These are phyloP conservation scores for Parathielavia hyrcaniae DNA, from an alignment of 495 filamentous ascomycete genomes.

Conservation along the genomic window DNA sequence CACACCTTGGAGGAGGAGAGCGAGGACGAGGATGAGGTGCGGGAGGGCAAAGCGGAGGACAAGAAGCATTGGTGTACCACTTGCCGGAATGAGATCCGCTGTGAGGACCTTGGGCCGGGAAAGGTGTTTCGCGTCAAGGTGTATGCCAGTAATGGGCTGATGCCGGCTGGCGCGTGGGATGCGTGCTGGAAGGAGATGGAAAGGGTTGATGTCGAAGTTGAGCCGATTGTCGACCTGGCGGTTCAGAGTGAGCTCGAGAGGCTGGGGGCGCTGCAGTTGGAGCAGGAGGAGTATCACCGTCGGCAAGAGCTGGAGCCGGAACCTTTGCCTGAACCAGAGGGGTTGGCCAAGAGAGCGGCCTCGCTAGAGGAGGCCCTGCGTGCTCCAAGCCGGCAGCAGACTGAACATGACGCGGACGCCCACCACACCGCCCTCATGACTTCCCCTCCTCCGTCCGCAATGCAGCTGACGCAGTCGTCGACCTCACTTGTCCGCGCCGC, in stretches of 20 bases:
- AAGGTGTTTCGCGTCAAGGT: conserved; percentile 80
- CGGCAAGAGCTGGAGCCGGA: conserved; percentile 21
- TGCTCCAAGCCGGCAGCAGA: neutral
- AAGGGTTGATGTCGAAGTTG: conserved; percentile 86
- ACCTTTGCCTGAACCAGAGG: conserved; percentile 27
- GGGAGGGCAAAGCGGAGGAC: conserved; percentile 31
- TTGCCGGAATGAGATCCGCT: conserved; percentile 49
- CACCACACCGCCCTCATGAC: conserved; percentile 8
- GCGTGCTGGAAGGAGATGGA: conserved; percentile 98
- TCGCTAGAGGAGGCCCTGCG: neutral
- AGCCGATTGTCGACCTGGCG: conserved; percentile 48
- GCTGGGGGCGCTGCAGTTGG: conserved; percentile 31
- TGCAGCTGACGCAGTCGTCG: conserved; percentile 19
- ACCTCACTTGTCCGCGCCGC: conserved; percentile 9
- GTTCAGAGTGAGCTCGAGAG: conserved; percentile 43
- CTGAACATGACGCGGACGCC: neutral
- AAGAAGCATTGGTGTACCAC: conserved; percentile 56
- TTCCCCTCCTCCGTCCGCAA: conserved; percentile 12
- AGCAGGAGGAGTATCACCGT: conserved; percentile 32
- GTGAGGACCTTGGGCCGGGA: conserved; percentile 37
- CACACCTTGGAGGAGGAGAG: conserved; percentile 43
- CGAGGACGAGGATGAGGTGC: conserved; percentile 39
- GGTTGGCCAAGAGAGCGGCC: neutral
- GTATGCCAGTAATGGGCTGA: conserved; percentile 88
- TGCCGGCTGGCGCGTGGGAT: conserved; percentile 86